Conservation (phyloP, 2,329 filamentous ascomycete genomes). For the Aplosporella prunicola region DNA sequence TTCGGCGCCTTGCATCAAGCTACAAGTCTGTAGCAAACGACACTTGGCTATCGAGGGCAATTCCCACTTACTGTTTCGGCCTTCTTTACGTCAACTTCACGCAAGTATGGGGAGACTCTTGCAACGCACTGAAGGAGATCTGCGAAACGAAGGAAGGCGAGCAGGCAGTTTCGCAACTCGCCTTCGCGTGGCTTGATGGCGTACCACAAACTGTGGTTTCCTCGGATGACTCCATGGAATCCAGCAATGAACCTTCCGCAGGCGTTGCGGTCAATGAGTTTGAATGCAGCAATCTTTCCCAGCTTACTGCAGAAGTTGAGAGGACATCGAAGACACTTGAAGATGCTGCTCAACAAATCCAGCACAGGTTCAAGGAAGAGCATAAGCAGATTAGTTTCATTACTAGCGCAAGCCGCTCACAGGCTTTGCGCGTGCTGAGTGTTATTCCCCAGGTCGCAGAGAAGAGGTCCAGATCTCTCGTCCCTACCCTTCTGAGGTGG, state of each 20-base stretch:
- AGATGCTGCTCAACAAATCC: constrained; percentile 42
- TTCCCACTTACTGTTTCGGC: constrained; percentile 80
- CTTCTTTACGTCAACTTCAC: constrained; percentile 77
- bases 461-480: constrained; percentile 71
- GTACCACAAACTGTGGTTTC: not conserved
- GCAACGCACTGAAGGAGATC: constrained; percentile 65
- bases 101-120: constrained; percentile 79
- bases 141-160: constrained; percentile 63
- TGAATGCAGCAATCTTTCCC: constrained; percentile 66
- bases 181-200: constrained; percentile 63
- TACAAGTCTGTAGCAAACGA: constrained; percentile 53
- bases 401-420: constrained; percentile 54
- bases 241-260: no score
- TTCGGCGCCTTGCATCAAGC: constrained; percentile 62
- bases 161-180: constrained; percentile 58
- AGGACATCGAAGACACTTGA: constrained; percentile 20
- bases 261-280: constrained; percentile 61
- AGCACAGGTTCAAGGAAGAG: constrained; percentile 53
- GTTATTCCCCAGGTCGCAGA: constrained; percentile 70
- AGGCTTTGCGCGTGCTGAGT: constrained; percentile 70
- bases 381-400: constrained; percentile 47
- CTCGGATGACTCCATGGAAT: not conserved
- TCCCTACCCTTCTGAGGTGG: constrained; percentile 81
- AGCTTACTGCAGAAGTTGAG: constrained; percentile 43
- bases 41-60: constrained; percentile 58